These are phyloP conservation scores for Lactarius trivialis DNA, from an alignment of 768 basidiomycete genomes.

Conservation along the genomic window DNA sequence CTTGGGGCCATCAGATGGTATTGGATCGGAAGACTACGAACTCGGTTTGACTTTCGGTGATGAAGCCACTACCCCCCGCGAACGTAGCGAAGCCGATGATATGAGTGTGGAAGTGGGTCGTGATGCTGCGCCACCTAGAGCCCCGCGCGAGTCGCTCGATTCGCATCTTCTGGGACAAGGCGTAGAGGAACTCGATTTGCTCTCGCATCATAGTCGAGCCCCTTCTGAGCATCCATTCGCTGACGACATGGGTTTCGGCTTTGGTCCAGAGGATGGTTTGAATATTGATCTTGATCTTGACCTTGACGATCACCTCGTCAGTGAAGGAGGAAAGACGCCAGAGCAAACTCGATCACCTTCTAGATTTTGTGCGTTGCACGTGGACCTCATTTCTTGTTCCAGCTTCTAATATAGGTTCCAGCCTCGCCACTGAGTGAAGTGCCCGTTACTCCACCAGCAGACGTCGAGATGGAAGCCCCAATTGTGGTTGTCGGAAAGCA, in stretches of 20 bases:
- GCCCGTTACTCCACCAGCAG: constrained; percentile 72
- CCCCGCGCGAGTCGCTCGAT: constrained; percentile 49
- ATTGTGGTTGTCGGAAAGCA: constrained; percentile 43
- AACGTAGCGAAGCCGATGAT: constrained; percentile 40
- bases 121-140: constrained; percentile 49
- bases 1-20: constrained; percentile 71
- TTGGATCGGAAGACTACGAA: constrained; percentile 81
- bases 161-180: constrained; percentile 51
- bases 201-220: constrained; percentile 61
- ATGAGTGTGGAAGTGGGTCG: constrained; percentile 74
- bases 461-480: constrained; percentile 42
- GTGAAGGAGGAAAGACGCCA: constrained; percentile 46
- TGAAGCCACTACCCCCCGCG: constrained; percentile 23
- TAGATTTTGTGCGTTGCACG: constrained; percentile 53
- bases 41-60: constrained; percentile 76
- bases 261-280: constrained; percentile 36
- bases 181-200: constrained; percentile 51
- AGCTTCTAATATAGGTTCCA: constrained; percentile 27
- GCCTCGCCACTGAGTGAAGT: constrained; percentile 73
- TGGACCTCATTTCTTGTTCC: background rate
- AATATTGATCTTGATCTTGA: constrained; percentile 68
- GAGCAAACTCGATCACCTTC: constrained; percentile 51
- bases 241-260: constrained; percentile 45
- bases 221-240: constrained; percentile 62
- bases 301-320: constrained; percentile 51